Conservation (phyloP, 257 asterid species). For the Solanum neorickii region DNA sequence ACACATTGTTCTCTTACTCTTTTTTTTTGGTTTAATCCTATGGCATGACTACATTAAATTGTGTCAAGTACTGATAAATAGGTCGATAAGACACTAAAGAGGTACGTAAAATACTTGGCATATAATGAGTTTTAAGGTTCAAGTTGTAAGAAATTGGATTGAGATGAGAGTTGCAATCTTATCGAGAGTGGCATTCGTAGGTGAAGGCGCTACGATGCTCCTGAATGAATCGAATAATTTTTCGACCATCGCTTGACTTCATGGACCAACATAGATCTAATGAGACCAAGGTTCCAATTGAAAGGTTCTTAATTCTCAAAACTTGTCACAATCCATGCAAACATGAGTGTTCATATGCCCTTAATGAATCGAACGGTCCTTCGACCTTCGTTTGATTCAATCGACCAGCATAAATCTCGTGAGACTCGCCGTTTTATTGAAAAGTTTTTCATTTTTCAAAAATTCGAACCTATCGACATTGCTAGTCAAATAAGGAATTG, state of each 20-base stretch:
- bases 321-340: neutral
- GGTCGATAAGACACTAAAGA: neutral
- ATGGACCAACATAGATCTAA: too few relatives aligned
- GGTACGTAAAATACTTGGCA: neutral
- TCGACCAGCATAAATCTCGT: neutral
- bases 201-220: neutral
- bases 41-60: neutral
- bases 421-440: neutral
- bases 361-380: neutral
- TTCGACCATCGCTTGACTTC: neutral
- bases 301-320: neutral
- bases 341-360: neutral
- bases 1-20: neutral
- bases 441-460: neutral
- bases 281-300: neutral
- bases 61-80: too few relatives aligned
- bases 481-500: neutral
- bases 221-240: neutral
- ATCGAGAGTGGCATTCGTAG: accelerated
- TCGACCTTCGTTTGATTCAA: neutral
- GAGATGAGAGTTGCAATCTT: neutral
- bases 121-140: neutral
- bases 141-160: neutral
- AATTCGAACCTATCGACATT: neutral
- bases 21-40: neutral